Evolutionary conservation across 306 rosid species (phyloP), one percentile per base, ranked within the genome.

Genomic region (Casuarina equisetifolia): DNA sequence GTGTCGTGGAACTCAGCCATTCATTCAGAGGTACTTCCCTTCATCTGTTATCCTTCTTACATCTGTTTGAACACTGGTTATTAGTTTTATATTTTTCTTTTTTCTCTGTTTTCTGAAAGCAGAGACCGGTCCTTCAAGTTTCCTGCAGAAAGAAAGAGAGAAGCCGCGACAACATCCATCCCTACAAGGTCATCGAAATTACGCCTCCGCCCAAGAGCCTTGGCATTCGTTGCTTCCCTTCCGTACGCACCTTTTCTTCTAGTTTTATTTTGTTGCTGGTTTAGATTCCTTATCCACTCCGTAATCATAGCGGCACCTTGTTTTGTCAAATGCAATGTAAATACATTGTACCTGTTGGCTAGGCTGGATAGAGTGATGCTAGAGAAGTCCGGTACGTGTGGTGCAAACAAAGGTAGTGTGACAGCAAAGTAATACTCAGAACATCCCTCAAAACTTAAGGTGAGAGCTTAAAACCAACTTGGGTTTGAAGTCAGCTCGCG

Each of bases 141-240:
- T 67, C 46, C 13, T 90, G 98, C 87, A 89, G 93, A 84, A 94
- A 87, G 89, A 92, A 88, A 84, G 98, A 86, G 73, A 88, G 55
- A 79, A 81, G 86, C 79, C 86, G 92, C 76, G 92, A 91, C 17
- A 85, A 86, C 79, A 68, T 66, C 64, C 82, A 79, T 83, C 95
- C 97, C 0, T 95, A 92, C 85, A 91, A 91, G 83, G 98, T 95
- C 5, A 79, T 92, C 69, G 98, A 95, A 84, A 95, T 95, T 42
- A 85, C 97, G 49, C 98, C 98, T 85, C 98, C 98, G 9, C 98
- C 98, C 75, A 94, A 87, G 84, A 81, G 61, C 84, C 97, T 92
- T 16, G 97, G 98, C 69, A 84, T 92, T 83, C 98, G 98, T 79
- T 90, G 97, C 89, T 79, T 94, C 13, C 90, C 96, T 25, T 85